These are phyloP conservation scores for Aspergillus pseudoviridinutans DNA, from an alignment of 2,329 filamentous ascomycete species.

Conservation along the genomic window DNA sequence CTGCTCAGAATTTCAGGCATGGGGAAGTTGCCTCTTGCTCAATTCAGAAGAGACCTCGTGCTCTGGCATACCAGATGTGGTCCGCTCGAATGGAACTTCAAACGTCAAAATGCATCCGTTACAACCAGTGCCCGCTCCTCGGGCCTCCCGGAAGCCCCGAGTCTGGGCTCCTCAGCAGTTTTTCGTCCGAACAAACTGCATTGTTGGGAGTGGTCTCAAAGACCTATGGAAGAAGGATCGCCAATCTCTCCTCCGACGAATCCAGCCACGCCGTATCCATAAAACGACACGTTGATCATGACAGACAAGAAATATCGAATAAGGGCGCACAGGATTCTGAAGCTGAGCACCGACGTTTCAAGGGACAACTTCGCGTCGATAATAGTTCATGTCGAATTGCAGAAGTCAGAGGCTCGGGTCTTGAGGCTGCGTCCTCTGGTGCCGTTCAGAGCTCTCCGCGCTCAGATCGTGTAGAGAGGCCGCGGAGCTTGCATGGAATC, in stretches of 20 bases:
- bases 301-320: too few species aligned
- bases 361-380: neutral
- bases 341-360: neutral
- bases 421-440: neutral
- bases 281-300: neutral
- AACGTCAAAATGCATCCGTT: conserved; percentile 9
- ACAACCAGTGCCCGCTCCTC: conserved; percentile 17
- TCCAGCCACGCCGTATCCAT: neutral
- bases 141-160: conserved; percentile 36
- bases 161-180: conserved; percentile 23
- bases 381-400: neutral
- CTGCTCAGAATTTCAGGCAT: neutral
- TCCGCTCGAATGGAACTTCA: conserved; percentile 36
- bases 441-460: neutral
- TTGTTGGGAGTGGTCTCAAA: neutral
- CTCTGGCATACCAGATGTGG: conserved; percentile 33
- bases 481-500: neutral
- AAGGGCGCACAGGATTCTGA: neutral
- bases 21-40: neutral
- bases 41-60: neutral
- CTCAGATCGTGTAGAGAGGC: neutral
- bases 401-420: neutral
- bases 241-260: neutral
- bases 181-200: conserved; percentile 11
- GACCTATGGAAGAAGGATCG: neutral